Conservation (phyloP, 768 basidiomycete genomes). For the Suillus hirtellus region DNA sequence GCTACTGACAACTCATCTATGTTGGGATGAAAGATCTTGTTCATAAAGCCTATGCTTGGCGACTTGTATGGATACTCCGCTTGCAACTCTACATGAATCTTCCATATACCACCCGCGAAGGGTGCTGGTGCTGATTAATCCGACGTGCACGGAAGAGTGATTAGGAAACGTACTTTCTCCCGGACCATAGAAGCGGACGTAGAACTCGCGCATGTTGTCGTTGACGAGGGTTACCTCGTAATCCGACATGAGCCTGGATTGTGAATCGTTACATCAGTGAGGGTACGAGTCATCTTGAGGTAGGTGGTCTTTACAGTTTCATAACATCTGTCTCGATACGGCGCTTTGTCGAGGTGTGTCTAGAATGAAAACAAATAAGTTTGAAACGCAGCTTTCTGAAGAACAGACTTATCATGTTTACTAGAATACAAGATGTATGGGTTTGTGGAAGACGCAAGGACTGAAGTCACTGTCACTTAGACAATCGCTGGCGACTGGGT, state of each 20-base stretch:
- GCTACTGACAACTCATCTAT: constrained; percentile 91
- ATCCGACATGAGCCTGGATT: constrained; percentile 92
- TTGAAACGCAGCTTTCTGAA: constrained; percentile 17
- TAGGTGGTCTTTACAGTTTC: constrained; percentile 73
- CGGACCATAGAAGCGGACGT: constrained; percentile 93
- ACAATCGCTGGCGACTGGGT: constrained; percentile 5
- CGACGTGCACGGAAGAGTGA: constrained; percentile 10
- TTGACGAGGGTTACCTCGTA: constrained; percentile 97
- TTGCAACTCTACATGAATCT: constrained; percentile 98
- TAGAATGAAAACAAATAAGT: constrained; percentile 30
- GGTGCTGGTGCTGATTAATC: constrained; percentile 59
- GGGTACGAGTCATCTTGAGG: not conserved
- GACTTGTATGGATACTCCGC: constrained; percentile 99
- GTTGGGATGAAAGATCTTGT: constrained; percentile 99
- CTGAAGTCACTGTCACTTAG: not conserved
- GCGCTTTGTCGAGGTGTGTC: constrained; percentile 84
- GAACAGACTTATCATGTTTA: constrained; percentile 61
- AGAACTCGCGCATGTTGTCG: constrained; percentile 99
- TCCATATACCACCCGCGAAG: constrained; percentile 98
- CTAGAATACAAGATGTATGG: constrained; percentile 15
- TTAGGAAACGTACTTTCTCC: constrained; percentile 72
- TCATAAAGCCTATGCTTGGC: constrained; percentile 99
- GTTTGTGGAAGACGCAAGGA: constrained; percentile 16
- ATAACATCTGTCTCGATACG: constrained; percentile 99
- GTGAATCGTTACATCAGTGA: constrained; percentile 14